phyloP scores from a whole-genome alignment of 371 early-diverging fungal species.

The Saksenaea oblongispora region DNA sequence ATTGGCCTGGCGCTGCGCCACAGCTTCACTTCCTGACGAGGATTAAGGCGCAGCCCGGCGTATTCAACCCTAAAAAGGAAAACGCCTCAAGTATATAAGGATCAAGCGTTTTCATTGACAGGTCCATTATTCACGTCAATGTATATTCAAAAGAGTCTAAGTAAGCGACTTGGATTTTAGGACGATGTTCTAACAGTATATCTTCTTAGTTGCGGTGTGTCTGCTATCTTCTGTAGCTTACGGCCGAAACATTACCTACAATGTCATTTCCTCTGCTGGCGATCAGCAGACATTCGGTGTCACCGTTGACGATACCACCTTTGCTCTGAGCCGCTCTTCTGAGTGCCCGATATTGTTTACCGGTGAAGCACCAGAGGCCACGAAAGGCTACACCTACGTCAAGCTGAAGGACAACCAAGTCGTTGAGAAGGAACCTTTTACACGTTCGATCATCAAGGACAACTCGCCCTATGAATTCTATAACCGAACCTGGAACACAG shows the following conservation, averaged over 20 bases:
- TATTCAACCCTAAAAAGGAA: no score
- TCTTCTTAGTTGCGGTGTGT: background rate
- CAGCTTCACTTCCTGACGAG: no score
- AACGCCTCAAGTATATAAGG: background rate
- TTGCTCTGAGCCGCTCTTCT: background rate
- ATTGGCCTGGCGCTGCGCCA: no score
- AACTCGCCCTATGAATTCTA: constrained; percentile 22
- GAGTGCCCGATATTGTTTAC: constrained; percentile 12
- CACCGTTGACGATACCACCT: background rate
- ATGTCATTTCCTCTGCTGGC: background rate
- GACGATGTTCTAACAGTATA: background rate
- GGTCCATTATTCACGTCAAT: background rate
- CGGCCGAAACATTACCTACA: background rate
- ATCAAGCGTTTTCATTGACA: background rate
- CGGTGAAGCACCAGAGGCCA: constrained; percentile 18
- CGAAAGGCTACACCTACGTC: constrained; percentile 12
- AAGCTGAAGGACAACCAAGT: constrained; percentile 5
- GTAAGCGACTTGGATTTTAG: background rate
- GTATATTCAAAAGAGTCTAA: background rate
- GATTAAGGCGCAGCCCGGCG: no score
- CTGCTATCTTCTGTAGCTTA: background rate
- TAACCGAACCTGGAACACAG: constrained; percentile 15
- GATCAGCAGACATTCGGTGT: background rate
- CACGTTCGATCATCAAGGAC: constrained; percentile 6
- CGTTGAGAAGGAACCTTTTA: constrained; percentile 10